Evolutionary conservation across 164 flowering plant genomes (phyloP).

Genomic region (Sextonia rubra): DNA sequence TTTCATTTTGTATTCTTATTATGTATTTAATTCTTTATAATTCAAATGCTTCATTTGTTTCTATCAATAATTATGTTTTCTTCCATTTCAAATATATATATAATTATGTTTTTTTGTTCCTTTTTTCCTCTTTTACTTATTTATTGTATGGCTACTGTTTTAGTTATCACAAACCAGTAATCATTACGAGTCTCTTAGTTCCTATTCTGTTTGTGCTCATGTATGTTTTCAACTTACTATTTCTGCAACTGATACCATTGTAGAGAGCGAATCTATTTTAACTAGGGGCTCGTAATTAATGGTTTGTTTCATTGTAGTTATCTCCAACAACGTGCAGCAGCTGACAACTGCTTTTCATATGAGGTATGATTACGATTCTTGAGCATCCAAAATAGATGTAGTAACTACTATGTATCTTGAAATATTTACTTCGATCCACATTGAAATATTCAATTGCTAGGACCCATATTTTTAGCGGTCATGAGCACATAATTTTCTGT

Average conservation of each 20-base stretch:
- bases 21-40: no score
- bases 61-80: no score
- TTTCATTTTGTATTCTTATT: no score
- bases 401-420: background rate
- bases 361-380: constrained; percentile 50
- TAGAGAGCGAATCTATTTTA: background rate
- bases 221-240: no score
- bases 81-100: no score
- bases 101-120: no score
- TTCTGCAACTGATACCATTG: background rate
- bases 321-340: constrained; percentile 73
- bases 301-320: constrained; percentile 45
- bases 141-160: no score
- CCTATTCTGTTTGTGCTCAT: background rate
- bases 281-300: background rate
- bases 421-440: background rate
- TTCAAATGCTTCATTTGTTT: no score
- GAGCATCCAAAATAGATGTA: background rate
- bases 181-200: no score
- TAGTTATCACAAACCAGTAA: no score
- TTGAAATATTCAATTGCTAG: background rate
- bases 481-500: background rate
- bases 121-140: no score
- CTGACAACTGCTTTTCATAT: constrained; percentile 76
- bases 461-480: background rate